Evolutionary conservation across 2,329 filamentous ascomycete genomes (phyloP).

Genomic region (Dothideomycetes sp.): DNA sequence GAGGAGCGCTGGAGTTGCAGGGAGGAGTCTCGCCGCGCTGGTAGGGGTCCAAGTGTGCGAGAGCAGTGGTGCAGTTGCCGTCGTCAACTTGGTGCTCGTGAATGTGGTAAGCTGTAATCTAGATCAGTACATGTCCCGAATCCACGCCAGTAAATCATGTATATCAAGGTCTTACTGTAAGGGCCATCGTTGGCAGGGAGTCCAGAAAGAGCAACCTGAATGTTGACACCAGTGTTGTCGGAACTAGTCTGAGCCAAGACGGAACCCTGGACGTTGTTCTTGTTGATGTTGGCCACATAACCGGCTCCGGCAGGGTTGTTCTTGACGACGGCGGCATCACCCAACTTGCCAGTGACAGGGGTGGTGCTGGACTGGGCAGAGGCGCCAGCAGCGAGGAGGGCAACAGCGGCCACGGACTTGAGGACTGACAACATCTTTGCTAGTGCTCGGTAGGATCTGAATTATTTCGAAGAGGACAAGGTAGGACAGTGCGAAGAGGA

Average conservation of each 20-base stretch:
- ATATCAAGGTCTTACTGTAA: slow-evolving; percentile 28
- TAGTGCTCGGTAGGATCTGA: background rate
- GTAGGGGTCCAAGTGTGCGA: slow-evolving; percentile 63
- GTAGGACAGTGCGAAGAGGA: no score
- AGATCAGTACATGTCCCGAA: background rate
- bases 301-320: slow-evolving; percentile 32
- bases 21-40: slow-evolving; percentile 51
- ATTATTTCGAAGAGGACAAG: no score
- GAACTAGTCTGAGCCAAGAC: slow-evolving; percentile 26
- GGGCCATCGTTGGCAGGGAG: slow-evolving; percentile 35
- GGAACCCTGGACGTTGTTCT: slow-evolving; percentile 24
- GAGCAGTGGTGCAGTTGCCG: slow-evolving; percentile 63
- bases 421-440: slow-evolving; percentile 8
- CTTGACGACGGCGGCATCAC: slow-evolving; percentile 26
- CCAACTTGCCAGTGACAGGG: slow-evolving; percentile 9
- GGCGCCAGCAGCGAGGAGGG: slow-evolving; percentile 11
- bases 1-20: slow-evolving; percentile 49
- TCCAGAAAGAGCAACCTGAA: slow-evolving; percentile 32
- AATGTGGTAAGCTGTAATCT: slow-evolving; percentile 56
- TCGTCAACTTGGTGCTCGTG: slow-evolving; percentile 54
- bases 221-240: slow-evolving; percentile 32
- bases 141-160: background rate
- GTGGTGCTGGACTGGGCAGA: slow-evolving; percentile 13
- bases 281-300: slow-evolving; percentile 29
- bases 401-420: slow-evolving; percentile 4